Evolutionary conservation across 345 rosid genomes (phyloP).

Genomic region (Eucalyptus grandis): DNA sequence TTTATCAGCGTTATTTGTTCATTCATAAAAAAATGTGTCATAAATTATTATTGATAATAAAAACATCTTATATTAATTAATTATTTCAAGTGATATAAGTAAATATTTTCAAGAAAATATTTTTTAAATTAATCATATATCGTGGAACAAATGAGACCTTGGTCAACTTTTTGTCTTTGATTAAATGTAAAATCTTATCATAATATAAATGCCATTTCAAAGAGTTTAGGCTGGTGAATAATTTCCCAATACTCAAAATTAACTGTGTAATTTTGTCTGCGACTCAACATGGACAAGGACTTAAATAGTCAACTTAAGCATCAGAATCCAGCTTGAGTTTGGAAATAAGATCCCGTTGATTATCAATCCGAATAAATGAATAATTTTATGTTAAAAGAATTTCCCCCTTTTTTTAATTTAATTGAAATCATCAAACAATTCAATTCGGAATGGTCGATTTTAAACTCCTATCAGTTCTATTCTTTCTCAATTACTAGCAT

Average conservation of each 20-base stretch:
- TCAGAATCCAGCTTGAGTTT: background rate
- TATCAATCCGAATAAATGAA: background rate
- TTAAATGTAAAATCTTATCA: background rate
- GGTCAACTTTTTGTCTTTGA: background rate
- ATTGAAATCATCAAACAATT: background rate
- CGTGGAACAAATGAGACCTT: no score
- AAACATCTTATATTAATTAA: no score
- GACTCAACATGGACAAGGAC: background rate
- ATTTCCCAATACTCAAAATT: background rate
- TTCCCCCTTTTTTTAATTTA: background rate
- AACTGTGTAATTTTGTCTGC: background rate
- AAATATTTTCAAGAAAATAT: no score
- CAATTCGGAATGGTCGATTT: background rate
- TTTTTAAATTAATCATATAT: no score
- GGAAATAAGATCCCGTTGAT: background rate
- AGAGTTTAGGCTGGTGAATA: fast-evolving
- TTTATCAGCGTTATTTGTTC: no score
- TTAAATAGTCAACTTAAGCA: background rate
- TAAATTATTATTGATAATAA: no score
- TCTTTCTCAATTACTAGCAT: background rate
- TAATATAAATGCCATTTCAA: background rate
- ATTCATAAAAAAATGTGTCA: fast-evolving
- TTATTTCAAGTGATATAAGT: no score
- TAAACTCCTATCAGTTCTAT: fast-evolving
- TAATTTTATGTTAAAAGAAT: background rate